Conservation (phyloP, 305 asterid species). For the Plantago rigida region DNA sequence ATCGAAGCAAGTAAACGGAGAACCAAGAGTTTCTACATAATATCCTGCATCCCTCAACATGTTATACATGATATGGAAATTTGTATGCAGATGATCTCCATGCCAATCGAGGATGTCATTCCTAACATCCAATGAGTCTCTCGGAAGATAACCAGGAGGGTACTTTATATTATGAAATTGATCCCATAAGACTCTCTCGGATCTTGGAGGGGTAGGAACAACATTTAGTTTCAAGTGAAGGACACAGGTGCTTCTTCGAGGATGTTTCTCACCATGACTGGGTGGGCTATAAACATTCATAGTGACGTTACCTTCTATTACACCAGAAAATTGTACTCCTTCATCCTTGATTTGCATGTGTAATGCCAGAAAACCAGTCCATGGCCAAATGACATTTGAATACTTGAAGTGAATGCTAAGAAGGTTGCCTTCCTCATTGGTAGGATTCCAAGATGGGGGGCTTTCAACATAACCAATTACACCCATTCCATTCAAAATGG, state of each 20-base stretch:
- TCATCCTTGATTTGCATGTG: constrained; percentile 96
- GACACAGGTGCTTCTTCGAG: constrained; percentile 59
- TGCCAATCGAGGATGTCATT: constrained; percentile 98
- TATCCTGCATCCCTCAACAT: constrained; percentile 87
- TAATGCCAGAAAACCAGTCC: constrained; percentile 93
- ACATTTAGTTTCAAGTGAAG: constrained; percentile 71
- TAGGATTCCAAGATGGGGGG: constrained; percentile 87
- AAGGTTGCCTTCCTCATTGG: constrained; percentile 73
- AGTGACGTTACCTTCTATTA: constrained; percentile 76
- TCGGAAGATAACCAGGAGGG: constrained; percentile 95
- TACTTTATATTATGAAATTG: constrained; percentile 91
- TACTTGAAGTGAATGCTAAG: constrained; percentile 76
- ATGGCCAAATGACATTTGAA: constrained; percentile 93
- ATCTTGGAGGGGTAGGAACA: constrained; percentile 81
- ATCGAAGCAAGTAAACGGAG: constrained; percentile 94
- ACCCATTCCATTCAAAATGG: constrained; percentile 95
- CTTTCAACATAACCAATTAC: constrained; percentile 71
- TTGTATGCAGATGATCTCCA: constrained; percentile 95
- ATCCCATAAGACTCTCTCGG: constrained; percentile 78
- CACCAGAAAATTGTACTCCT: constrained; percentile 79
- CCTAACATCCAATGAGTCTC: constrained; percentile 92
- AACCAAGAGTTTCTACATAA: constrained; percentile 90
- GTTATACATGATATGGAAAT: constrained; percentile 89
- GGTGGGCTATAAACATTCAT: constrained; percentile 74
- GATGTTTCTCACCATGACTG: constrained; percentile 48